phyloP scores from a whole-genome alignment of 805 yeast genomes.

The baker's yeast (Saccharomyces cerevisiae) region DNA sequence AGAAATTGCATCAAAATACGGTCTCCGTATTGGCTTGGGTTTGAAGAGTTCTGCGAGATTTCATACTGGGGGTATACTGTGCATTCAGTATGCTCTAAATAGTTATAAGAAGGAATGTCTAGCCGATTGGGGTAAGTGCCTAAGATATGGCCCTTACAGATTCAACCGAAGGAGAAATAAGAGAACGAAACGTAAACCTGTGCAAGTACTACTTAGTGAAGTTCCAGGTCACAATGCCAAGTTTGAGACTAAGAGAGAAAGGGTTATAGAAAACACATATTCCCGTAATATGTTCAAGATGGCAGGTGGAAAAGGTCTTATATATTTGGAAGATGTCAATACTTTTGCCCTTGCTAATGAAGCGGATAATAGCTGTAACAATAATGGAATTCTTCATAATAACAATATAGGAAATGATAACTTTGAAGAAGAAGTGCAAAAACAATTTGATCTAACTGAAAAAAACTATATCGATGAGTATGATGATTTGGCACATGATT shows the following conservation, averaged over 20 bases:
- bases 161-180: slow-evolving; percentile 14
- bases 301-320: slow-evolving; percentile 12
- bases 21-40: slow-evolving; percentile 25
- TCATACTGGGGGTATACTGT: slow-evolving; percentile 15
- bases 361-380: not conserved
- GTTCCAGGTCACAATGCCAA: slow-evolving; percentile 10
- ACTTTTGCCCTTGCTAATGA: not conserved
- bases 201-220: slow-evolving; percentile 14
- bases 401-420: not conserved
- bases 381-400: not conserved
- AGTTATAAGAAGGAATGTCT: slow-evolving; percentile 16
- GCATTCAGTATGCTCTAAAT: slow-evolving; percentile 12
- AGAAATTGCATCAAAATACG: slow-evolving; percentile 15
- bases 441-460: not conserved
- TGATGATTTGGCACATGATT: not conserved
- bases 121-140: slow-evolving; percentile 22
- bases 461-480: not conserved
- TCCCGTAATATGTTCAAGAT: slow-evolving; percentile 17
- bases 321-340: slow-evolving; percentile 22
- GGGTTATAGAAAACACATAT: slow-evolving; percentile 13
- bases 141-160: slow-evolving; percentile 14
- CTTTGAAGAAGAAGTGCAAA: not conserved
- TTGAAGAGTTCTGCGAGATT: slow-evolving; percentile 11
- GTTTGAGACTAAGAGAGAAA: slow-evolving; percentile 14
- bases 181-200: slow-evolving; percentile 19